Conservation (phyloP, 495 filamentous ascomycete species). For the Mycothermus thermophilus region DNA sequence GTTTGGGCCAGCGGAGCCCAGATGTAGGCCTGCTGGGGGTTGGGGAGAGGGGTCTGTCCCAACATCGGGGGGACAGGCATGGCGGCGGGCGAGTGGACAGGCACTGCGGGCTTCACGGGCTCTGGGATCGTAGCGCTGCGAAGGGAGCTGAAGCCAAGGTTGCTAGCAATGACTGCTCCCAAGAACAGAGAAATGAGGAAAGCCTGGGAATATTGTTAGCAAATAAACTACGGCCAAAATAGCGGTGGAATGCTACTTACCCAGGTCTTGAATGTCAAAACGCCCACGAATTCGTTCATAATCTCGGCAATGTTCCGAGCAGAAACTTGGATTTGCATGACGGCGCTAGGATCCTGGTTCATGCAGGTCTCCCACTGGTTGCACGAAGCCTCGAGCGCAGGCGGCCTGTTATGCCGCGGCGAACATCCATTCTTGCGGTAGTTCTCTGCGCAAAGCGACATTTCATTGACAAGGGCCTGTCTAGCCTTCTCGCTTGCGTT, state of each 20-base stretch:
- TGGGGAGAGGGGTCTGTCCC: slow-evolving; percentile 13
- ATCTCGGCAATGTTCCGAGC: slow-evolving; percentile 32
- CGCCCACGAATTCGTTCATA: slow-evolving; percentile 33
- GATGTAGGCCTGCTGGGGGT: slow-evolving; percentile 28
- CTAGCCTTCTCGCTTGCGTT: slow-evolving; percentile 50
- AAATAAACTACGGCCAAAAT: too few species aligned
- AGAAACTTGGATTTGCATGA: slow-evolving; percentile 28
- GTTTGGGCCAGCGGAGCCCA: slow-evolving; percentile 30
- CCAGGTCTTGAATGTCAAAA: slow-evolving; percentile 41
- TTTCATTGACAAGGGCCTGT: slow-evolving; percentile 53
- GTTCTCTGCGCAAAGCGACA: slow-evolving; percentile 51
- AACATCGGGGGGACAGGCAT: slow-evolving; percentile 10
- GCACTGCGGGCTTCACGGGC: slow-evolving; percentile 7
- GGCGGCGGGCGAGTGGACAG: slow-evolving; percentile 23
- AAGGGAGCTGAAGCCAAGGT: slow-evolving; percentile 37
- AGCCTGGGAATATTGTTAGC: slow-evolving; percentile 24
- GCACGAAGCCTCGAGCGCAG: slow-evolving; percentile 60
- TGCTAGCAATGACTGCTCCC: slow-evolving; percentile 41
- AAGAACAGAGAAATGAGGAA: slow-evolving; percentile 43
- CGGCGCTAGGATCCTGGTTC: slow-evolving; percentile 39
- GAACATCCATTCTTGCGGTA: slow-evolving; percentile 64
- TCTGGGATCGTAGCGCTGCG: slow-evolving; percentile 15
- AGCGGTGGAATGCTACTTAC: slow-evolving; percentile 46
- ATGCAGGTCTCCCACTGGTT: slow-evolving; percentile 76
- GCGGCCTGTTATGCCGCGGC: slow-evolving; percentile 40